Evolutionary conservation across 2,329 filamentous ascomycete genomes (phyloP), one percentile per base, ranked within the genome.

Genomic region (Torrubiella hemipterigena): DNA sequence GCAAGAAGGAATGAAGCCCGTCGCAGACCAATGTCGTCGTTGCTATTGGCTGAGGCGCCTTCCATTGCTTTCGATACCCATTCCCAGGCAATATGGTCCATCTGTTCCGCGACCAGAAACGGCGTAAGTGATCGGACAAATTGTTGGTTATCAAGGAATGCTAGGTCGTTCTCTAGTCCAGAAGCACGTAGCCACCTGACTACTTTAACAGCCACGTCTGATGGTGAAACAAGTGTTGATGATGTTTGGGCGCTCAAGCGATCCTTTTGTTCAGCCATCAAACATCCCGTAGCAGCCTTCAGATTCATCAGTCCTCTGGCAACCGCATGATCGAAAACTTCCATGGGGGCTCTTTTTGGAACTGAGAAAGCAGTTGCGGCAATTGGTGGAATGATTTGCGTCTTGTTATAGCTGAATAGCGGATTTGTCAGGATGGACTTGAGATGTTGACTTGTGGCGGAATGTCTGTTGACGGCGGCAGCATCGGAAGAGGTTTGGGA

Each of bases 371-470:
- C 20, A 18, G 10, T 17, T 6, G 17, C 8, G 11, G 27, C 27
- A 29, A 19, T 29, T 4, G 27, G 17, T 9, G 27, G 11, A 9
- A n/a, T 25, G 3, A 18, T 22, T 7, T 23, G 13, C 33, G 24
- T 39, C 16, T 48, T 46, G 17, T 48, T 43, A 32, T 54, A 52
- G 39, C 50, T 52, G 50, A 76, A 73, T 13, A 75, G 52, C 1
- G 70, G 70, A 36, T 73, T 74, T 30, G 63, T 59, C 11, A 76
- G 62, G 33, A 76, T 69, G 20, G 67, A 59, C 35, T 61, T 63
- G n/a, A 75, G 47, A 48, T 75, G 71, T 12, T 55, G 58, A 37
- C 44, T 53, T 5, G 54, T 47, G 17, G 55, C 52, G 9, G 56
- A 55, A 29, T 49, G 42, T 62, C 68, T 39, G 52, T 63, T 5